Conservation (phyloP, 106 monocot genomes). For the Platanthera zijinensis region DNA sequence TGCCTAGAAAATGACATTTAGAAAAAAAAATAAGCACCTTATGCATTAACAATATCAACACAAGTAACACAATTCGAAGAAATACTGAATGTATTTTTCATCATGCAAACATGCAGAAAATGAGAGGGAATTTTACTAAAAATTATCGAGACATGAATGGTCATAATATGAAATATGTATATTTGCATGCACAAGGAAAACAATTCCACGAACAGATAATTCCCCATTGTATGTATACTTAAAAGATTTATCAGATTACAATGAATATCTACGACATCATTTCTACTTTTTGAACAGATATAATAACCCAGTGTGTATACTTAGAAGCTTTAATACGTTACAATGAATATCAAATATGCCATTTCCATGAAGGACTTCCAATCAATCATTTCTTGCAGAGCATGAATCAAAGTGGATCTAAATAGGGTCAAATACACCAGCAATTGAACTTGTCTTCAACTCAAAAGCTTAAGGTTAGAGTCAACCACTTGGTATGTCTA, state of each 20-base stretch:
- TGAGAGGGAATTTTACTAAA: neutral
- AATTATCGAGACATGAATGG: neutral
- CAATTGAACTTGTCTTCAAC: no score
- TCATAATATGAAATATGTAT: neutral
- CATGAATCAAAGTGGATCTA: no score
- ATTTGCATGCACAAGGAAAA: neutral
- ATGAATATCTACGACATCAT: neutral
- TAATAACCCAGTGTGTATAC: neutral
- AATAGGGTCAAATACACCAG: no score
- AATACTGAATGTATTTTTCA: neutral
- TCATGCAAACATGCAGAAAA: neutral
- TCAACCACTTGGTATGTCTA: no score
- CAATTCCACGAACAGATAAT: neutral
- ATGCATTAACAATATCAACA: neutral
- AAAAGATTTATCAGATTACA: neutral
- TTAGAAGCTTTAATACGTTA: neutral
- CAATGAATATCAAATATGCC: no score
- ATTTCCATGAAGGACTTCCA: no score
- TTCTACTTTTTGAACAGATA: neutral
- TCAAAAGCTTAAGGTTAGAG: no score
- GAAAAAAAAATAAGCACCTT: neutral
- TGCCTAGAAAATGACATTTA: constrained; percentile 29
- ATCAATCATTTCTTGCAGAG: no score
- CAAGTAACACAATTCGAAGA: neutral
- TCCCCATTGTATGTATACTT: neutral